Evolutionary conservation across 2,329 filamentous ascomycete species (phyloP).

Genomic region (Exophiala dermatitidis): DNA sequence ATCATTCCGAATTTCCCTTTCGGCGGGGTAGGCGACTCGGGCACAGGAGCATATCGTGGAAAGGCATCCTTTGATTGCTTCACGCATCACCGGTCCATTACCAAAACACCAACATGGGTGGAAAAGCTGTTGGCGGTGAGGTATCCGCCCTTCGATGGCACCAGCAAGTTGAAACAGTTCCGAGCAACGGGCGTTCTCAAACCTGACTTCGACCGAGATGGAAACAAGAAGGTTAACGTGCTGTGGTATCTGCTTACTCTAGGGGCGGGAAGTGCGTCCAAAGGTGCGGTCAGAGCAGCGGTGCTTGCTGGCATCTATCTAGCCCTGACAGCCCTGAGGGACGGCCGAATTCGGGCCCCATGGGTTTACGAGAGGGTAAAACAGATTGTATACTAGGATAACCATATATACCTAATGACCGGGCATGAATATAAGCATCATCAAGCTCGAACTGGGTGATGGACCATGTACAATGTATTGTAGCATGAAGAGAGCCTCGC

Average conservation of each 20-base stretch:
- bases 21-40: slow-evolving; percentile 74
- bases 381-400: too few species aligned
- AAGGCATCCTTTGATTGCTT: slow-evolving; percentile 60
- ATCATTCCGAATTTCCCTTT: slow-evolving; percentile 66
- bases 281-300: slow-evolving; percentile 14
- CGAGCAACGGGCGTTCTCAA: slow-evolving; percentile 45
- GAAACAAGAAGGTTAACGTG: slow-evolving; percentile 30
- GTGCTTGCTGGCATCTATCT: slow-evolving; percentile 11
- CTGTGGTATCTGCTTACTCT: slow-evolving; percentile 25
- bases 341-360: background rate
- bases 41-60: slow-evolving; percentile 70
- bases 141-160: slow-evolving; percentile 54
- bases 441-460: too few species aligned
- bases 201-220: slow-evolving; percentile 56
- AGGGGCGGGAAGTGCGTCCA: slow-evolving; percentile 17
- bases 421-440: too few species aligned
- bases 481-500: too few species aligned
- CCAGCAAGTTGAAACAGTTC: slow-evolving; percentile 46
- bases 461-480: too few species aligned
- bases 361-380: too few species aligned
- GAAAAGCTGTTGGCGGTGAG: slow-evolving; percentile 51
- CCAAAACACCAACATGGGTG: slow-evolving; percentile 54
- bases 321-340: slow-evolving; percentile 10
- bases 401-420: too few species aligned
- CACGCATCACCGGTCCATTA: slow-evolving; percentile 53